These are phyloP conservation scores for Pulveroboletus frians DNA, from an alignment of 768 basidiomycete species.

Conservation along the genomic window DNA sequence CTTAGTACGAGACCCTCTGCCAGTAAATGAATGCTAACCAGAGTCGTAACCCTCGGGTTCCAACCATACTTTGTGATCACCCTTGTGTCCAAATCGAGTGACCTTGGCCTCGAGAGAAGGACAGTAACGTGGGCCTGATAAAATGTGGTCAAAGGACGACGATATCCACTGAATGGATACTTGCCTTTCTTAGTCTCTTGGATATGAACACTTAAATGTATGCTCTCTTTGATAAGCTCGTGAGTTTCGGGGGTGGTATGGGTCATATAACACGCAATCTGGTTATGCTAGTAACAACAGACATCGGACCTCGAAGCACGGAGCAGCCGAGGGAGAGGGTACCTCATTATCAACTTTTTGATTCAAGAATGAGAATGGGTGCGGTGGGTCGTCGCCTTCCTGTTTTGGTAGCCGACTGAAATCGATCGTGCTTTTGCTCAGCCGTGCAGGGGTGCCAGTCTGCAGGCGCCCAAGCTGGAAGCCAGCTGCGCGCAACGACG, in stretches of 20 bases:
- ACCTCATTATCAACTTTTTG: constrained; percentile 67
- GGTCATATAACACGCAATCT: constrained; percentile 70
- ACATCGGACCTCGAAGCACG: neutral
- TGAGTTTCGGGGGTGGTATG: constrained; percentile 71
- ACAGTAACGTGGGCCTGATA: constrained; percentile 81
- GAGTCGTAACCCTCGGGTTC: constrained; percentile 93
- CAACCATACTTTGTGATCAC: constrained; percentile 74
- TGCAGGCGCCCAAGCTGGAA: constrained; percentile 82
- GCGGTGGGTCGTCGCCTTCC: constrained; percentile 58
- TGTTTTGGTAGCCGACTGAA: constrained; percentile 59
- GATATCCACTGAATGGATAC: neutral
- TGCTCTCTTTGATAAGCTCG: constrained; percentile 63
- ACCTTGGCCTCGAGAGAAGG: constrained; percentile 89
- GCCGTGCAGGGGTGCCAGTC: constrained; percentile 81
- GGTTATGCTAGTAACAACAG: constrained; percentile 50
- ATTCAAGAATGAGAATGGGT: constrained; percentile 75
- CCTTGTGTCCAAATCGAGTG: constrained; percentile 67
- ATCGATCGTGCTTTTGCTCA: constrained; percentile 66
- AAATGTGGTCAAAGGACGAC: neutral
- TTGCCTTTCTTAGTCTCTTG: constrained; percentile 83
- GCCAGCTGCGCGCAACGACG: constrained; percentile 66
- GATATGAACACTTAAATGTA: constrained; percentile 78
- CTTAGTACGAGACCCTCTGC: neutral
- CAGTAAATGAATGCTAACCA: constrained; percentile 37
- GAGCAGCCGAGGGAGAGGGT: constrained; percentile 14